Evolutionary conservation across 768 basidiomycete genomes (phyloP), one percentile per base, ranked within the genome.

Genomic region (Auricularia sp.): DNA sequence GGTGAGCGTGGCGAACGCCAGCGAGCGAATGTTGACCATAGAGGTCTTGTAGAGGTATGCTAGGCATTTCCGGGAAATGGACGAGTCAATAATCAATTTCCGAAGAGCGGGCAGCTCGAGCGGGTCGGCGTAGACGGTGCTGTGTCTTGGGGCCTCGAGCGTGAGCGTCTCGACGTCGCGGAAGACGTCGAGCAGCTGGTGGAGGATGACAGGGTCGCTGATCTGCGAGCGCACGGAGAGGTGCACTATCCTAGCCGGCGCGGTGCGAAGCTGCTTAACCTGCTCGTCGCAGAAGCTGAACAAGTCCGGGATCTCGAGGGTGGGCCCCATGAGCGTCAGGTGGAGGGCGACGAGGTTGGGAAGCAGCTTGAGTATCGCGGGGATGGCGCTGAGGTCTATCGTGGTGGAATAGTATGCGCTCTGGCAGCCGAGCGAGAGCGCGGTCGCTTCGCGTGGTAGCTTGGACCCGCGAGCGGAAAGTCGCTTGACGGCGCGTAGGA

Each of bases 31-130:
- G 81, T 79, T 80, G 10, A 60, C 51, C 34, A 62, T 42, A 4
- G 85, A 82, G 23, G 83, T 79, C 80, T 86, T 87, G 58, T 84
- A 87, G 61, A 84, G 88, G 80, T 88, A 88, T 72, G 72, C 80
- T 58, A 81, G 71, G 66, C 64, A 60, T 54, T 60, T 64, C 66
- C 64, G 71, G 64, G 8, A 34, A 12, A 54, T 44, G 18, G 51
- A 33, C 11, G 53, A 56, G 23, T 51, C 63, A 10, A 42, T 53
- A 42, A 16, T 36, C 36, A 61, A 63, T 18, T 43, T 64, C 39
- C 66, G 63, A 62, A 61, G 47, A 29, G 43, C 34, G 34, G 35
- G 62, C 18, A 63, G 43, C 51, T 29, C 62, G 8, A 56, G 33
- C 18, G 61, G 44, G 16, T 21, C 11, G 18, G 34, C 36, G 61